Evolutionary conservation across 345 rosid genomes (phyloP).

Genomic region (Zanthoxylum bungeanum): DNA sequence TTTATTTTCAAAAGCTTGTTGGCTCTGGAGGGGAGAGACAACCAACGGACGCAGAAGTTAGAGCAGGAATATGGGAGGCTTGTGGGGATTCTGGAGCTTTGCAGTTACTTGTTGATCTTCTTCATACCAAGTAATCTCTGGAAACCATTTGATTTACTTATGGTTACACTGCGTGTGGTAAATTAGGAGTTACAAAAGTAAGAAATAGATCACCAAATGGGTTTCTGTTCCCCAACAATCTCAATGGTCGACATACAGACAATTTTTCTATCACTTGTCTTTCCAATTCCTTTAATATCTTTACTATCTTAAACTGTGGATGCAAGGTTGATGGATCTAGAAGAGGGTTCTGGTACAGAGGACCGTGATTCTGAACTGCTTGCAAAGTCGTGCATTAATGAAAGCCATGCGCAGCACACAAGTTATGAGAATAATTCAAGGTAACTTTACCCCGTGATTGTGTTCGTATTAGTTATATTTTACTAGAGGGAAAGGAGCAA

Average conservation of each 20-base stretch:
- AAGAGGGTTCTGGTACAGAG: constrained; percentile 73
- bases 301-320: neutral
- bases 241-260: neutral
- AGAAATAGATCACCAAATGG: no score
- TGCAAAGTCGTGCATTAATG: constrained; percentile 29
- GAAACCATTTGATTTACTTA: neutral
- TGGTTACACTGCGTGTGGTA: no score
- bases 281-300: neutral
- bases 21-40: constrained; percentile 58
- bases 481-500: neutral
- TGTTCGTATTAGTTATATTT: neutral
- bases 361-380: constrained; percentile 50
- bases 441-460: neutral
- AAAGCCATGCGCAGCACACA: constrained; percentile 22
- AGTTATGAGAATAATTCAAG: constrained; percentile 23
- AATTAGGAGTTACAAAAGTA: neutral
- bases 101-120: constrained; percentile 89
- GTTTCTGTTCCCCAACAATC: neutral
- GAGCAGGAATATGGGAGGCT: constrained; percentile 88
- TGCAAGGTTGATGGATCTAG: constrained; percentile 73
- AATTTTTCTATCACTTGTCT: neutral
- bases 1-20: constrained; percentile 49
- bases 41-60: constrained; percentile 77
- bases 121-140: constrained; percentile 54
- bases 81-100: constrained; percentile 95